Conservation (phyloP, 305 asterid genomes). For the Plantago coronopus region DNA sequence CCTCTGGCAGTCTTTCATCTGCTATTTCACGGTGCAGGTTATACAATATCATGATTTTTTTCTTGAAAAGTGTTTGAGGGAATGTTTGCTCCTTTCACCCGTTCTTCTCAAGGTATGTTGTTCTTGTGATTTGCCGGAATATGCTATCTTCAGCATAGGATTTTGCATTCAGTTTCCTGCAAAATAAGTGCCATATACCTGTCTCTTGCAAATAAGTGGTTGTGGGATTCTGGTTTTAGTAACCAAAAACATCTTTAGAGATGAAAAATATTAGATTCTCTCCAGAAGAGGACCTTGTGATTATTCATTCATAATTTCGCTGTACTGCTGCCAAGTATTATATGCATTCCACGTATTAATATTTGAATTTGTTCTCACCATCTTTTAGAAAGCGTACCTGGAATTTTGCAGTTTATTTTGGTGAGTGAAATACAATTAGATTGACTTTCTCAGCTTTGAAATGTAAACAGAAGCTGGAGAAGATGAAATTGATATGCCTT, state of each 20-base stretch:
- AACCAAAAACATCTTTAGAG: background rate
- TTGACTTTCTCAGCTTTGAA: conserved; percentile 9
- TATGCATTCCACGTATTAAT: background rate
- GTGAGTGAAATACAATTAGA: conserved; percentile 6
- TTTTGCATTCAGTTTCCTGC: conserved; percentile 5
- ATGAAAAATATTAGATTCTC: conserved; percentile 6
- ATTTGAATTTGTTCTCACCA: background rate
- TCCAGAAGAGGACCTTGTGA: background rate
- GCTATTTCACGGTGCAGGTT: conserved; percentile 52
- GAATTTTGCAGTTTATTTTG: conserved; percentile 1
- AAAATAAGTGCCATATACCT: background rate
- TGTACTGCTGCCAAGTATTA: background rate
- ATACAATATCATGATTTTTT: conserved; percentile 87
- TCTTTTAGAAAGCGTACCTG: conserved; percentile 4
- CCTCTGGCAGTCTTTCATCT: conserved; percentile 21
- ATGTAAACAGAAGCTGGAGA: conserved; percentile 80
- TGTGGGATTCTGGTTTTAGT: no score
- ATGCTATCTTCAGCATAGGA: conserved; percentile 14
- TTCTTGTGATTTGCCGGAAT: conserved; percentile 14
- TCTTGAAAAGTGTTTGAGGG: conserved; percentile 89
- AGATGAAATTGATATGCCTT: conserved; percentile 78
- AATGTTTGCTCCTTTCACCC: conserved; percentile 91
- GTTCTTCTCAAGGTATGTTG: conserved; percentile 78
- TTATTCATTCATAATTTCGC: no score
- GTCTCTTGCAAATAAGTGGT: no score